Evolutionary conservation across 2,329 filamentous ascomycete genomes (phyloP), one percentile per base, ranked within the genome.

Genomic region (Colletotrichum shisoi): DNA sequence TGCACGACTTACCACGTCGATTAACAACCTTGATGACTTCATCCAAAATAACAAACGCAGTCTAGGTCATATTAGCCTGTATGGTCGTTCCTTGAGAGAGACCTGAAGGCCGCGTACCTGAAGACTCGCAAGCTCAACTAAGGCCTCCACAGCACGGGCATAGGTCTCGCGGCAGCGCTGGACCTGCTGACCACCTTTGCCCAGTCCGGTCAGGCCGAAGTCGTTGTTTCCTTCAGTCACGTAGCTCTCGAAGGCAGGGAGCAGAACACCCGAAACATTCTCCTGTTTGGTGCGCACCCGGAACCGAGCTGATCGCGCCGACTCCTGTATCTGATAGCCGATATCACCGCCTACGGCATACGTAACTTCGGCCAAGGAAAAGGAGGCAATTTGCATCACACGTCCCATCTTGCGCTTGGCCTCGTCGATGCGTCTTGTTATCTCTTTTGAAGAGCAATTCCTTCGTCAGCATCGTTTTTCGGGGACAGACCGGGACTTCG

Each of bases 21-120:
- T 99, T 99, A 62, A 99, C 95, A 31, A 98, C 93, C 83, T 99
- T 99, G 82, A 99, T 99, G 64, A 99, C 95, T 80, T 99, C 95
- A 77, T 99, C 95, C 68, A 99, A 80, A 71, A 98, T 98, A 54
- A 99, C 93, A 78, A 99, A 99, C 6, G 95, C 95, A 71, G 95
- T 99, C 87, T 90, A 73, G 13, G 67, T 48, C n/a, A 27, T 42
- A 54, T 69, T 45, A 71, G 68, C 51, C 48, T 51, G 37, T 46
- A 17, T 12, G 1, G 12, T 27, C 13, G 11, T 42, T 24, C 7
- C 34, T 56, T 9, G 15, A 37, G 7, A 12, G 49, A 49, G 15
- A 27, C 48, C 39, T 57, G 46, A 17, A 6, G 6, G 21, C 15
- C 13, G 21, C 78, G 57, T 78, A 87, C 85, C 80, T 97, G 94